Base-by-base conservation (phyloP, 495 filamentous ascomycete species). In the Podospora anserina region DNA sequence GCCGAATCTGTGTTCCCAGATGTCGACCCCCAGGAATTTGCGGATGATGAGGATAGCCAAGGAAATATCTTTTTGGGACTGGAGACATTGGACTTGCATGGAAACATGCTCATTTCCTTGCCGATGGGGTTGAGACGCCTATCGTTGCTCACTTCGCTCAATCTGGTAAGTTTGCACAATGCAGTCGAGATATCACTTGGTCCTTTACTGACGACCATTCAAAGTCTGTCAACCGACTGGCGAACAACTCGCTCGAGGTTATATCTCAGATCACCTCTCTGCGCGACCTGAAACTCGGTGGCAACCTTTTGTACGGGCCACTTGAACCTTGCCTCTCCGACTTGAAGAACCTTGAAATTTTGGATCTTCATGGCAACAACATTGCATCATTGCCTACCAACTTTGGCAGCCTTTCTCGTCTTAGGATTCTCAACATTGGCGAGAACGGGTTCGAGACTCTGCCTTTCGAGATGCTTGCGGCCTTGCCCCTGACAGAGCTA, bases 31-130 rank as follows among this genome's bases (percentile, higher is more conserved):
- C 78, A 84, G 39, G 82, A 85, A 18, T 68, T 86, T 30, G 84
- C 82, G 44, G 80, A 85, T 28, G 87, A 92, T 49, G 87, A 90
- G 20, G 85, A 89, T 61, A 82, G 84, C 57, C 82, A 83, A 66
- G 90, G 89, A 6, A 88, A 87, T 67, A 88, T 94, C 69, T 98
- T 99, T 79, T 90, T 90, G 7, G 93, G 90, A 2, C 72, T 99
- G 19, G 92, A 97, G 73, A 84, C 84, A 4, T 76, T 98, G 9
- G 95, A 99, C 75, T 78, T 98, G 63, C 91, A 97, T 78, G 89
- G 91, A 26, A 99, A 99, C 76, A 76, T 87, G 63, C 81, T 99
- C 19, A 81, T 82, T 27, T 76, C 84, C 9, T 74, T 98, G 19
- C 95, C 96, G 0, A 76, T 88, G 70, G 94, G 94, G 0, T 74